A percentile compares a stretch with the other conserved stretches of the same genome.
Conservation (phyloP, 2,329 filamentous ascomycete genomes). For the Ophiostoma sp. region DNA sequence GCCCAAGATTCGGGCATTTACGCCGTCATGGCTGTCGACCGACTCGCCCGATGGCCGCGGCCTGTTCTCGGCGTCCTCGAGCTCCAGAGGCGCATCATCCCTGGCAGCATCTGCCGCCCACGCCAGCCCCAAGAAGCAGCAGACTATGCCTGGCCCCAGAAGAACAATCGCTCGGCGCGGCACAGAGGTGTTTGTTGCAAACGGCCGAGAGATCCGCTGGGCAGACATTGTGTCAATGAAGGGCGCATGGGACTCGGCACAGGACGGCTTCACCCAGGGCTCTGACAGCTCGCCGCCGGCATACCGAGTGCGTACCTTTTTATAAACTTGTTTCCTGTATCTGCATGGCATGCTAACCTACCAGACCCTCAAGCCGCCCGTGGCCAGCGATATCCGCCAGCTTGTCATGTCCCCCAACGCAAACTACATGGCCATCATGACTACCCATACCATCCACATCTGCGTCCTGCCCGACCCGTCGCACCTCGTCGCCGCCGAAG, state of each 20-base stretch:
- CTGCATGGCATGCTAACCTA: background rate
- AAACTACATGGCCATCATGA: constrained; percentile 78
- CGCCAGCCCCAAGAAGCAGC: constrained; percentile 39
- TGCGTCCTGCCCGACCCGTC: constrained; percentile 76
- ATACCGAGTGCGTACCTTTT: constrained; percentile 41
- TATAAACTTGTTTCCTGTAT: background rate
- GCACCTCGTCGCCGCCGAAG: constrained; percentile 66
- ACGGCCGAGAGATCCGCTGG: constrained; percentile 88
- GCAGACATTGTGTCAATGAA: constrained; percentile 77
- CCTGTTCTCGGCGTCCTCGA: constrained; percentile 59
- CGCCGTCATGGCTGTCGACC: constrained; percentile 73
- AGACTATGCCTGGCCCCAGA: constrained; percentile 44
- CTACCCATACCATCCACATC: constrained; percentile 81
- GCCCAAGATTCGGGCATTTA: constrained; percentile 81
- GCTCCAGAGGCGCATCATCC: constrained; percentile 31
- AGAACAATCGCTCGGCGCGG: constrained; percentile 73
- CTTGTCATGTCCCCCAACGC: constrained; percentile 77
- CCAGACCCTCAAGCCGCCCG: constrained; percentile 69
- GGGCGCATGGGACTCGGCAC: constrained; percentile 48
- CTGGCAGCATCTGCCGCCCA: constrained; percentile 34
- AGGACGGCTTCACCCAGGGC: constrained; percentile 29
- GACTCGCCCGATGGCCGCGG: constrained; percentile 70
- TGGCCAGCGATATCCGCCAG: constrained; percentile 78
- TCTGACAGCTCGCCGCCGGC: constrained; percentile 31
- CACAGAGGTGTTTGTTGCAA: constrained; percentile 82